These are phyloP conservation scores for Leccinum disarticulatum DNA, from an alignment of 768 basidiomycete species.

Conservation along the genomic window DNA sequence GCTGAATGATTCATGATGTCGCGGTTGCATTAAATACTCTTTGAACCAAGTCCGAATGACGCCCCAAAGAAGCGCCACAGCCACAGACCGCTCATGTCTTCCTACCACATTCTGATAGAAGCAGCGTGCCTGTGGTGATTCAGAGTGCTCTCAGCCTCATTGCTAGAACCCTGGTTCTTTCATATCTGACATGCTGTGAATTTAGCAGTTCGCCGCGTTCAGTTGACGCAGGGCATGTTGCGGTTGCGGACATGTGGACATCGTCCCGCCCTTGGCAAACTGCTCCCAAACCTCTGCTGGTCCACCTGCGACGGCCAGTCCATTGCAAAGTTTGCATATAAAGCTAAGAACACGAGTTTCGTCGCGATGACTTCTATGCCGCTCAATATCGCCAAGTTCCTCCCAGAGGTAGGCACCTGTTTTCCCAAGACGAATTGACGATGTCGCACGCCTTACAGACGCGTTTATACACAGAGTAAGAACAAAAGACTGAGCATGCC, in stretches of 20 bases:
- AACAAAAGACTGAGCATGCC: neutral
- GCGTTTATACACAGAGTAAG: constrained; percentile 5
- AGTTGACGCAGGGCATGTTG: constrained; percentile 10
- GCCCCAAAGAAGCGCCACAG: neutral
- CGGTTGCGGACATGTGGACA: neutral
- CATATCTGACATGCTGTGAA: constrained; percentile 1
- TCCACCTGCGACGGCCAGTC: neutral
- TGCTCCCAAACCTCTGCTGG: neutral
- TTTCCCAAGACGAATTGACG: neutral
- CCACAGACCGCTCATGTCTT: neutral
- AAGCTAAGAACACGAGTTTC: constrained; percentile 1
- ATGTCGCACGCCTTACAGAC: constrained; percentile 1
- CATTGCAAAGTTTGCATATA: constrained; percentile 12
- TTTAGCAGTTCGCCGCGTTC: constrained; percentile 20
- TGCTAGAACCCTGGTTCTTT: neutral
- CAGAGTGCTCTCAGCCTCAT: constrained; percentile 11
- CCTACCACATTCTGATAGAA: neutral
- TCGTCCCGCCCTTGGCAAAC: constrained; percentile 6
- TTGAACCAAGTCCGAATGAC: too few relatives aligned
- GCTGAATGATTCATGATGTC: too few relatives aligned
- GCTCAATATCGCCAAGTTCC: neutral
- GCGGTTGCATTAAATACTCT: too few relatives aligned
- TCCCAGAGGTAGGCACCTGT: constrained; percentile 14
- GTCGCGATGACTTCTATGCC: neutral
- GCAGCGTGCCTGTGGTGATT: constrained; percentile 13